Percentiles rank a stretch among this genome's conserved stretches.
Evolutionary conservation across 305 asterid species (phyloP).

Genomic region (Plantago rigida): DNA sequence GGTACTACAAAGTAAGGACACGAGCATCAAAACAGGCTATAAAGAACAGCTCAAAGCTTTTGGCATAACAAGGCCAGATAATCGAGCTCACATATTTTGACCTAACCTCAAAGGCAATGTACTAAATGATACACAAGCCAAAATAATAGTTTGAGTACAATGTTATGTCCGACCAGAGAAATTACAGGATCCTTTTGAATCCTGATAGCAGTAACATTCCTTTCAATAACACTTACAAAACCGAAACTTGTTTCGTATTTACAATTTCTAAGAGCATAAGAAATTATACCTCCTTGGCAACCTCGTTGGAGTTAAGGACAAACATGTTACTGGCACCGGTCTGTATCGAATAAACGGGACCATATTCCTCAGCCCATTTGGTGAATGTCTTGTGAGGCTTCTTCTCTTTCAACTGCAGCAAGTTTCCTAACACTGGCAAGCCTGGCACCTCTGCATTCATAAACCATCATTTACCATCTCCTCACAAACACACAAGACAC

Average conservation of each 20-base stretch:
- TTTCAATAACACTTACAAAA: too few species aligned
- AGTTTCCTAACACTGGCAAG: slow-evolving; percentile 64
- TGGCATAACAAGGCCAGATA: neutral
- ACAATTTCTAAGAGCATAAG: too few species aligned
- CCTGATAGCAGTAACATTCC: too few species aligned
- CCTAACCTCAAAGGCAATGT: too few species aligned
- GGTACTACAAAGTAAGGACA: neutral
- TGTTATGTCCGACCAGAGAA: too few species aligned
- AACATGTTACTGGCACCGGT: slow-evolving; percentile 56
- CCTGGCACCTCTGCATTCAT: slow-evolving; percentile 70
- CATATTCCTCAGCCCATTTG: slow-evolving; percentile 67
- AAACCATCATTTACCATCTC: neutral
- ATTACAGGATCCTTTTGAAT: too few species aligned
- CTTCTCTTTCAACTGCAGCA: slow-evolving; percentile 77
- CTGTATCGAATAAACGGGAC: slow-evolving; percentile 67
- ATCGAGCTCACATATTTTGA: too few species aligned
- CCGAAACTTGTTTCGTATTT: too few species aligned
- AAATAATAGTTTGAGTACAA: too few species aligned
- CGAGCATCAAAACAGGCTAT: neutral
- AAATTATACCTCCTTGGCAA: slow-evolving; percentile 66
- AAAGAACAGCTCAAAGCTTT: neutral
- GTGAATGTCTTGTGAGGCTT: slow-evolving; percentile 78
- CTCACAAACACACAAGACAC: too few species aligned
- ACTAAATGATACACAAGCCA: too few species aligned
- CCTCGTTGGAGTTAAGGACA: slow-evolving; percentile 53